These are phyloP conservation scores for Lipomyces yamadae DNA, from an alignment of 805 yeast genomes.

Conservation along the genomic window DNA sequence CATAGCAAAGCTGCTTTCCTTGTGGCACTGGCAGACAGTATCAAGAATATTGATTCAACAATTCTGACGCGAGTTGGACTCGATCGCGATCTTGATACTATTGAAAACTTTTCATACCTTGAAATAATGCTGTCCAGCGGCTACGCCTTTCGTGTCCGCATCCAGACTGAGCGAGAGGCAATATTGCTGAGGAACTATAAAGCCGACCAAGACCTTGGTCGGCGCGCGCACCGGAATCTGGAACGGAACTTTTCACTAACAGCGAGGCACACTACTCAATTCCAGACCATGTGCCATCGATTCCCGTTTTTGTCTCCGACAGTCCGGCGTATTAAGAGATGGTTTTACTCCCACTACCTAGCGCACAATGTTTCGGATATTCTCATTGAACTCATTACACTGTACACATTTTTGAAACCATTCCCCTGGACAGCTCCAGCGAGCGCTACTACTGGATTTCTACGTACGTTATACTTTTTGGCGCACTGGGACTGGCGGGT, in stretches of 20 bases:
- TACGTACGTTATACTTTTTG: conserved; percentile 70
- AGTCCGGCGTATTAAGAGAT: conserved; percentile 81
- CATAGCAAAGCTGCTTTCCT: conserved; percentile 89
- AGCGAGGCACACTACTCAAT: conserved; percentile 69
- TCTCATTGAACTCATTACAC: conserved; percentile 77
- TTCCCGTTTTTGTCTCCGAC: conserved; percentile 77
- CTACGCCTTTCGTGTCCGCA: conserved; percentile 77
- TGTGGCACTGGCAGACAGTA: conserved; percentile 62
- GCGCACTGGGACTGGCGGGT: conserved; percentile 95
- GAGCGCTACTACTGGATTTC: conserved; percentile 78
- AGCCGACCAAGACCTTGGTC: conserved; percentile 56
- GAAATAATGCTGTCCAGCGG: conserved; percentile 86
- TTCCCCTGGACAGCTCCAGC: conserved; percentile 84
- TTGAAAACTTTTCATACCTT: conserved; percentile 52
- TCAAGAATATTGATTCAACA: conserved; percentile 53
- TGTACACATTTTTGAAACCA: conserved; percentile 84
- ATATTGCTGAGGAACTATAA: conserved; percentile 55
- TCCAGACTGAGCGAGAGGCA: conserved; percentile 85
- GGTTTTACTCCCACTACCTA: conserved; percentile 85
- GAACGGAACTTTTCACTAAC: conserved; percentile 24
- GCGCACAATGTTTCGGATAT: conserved; percentile 76
- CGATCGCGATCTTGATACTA: conserved; percentile 54
- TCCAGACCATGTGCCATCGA: conserved; percentile 70
- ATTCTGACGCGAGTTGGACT: conserved; percentile 66
- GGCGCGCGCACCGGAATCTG: conserved; percentile 17